Evolutionary conservation across 2,329 filamentous ascomycete genomes (phyloP), one percentile per base, ranked within the genome.

Genomic region (Mariannaea elegans): DNA sequence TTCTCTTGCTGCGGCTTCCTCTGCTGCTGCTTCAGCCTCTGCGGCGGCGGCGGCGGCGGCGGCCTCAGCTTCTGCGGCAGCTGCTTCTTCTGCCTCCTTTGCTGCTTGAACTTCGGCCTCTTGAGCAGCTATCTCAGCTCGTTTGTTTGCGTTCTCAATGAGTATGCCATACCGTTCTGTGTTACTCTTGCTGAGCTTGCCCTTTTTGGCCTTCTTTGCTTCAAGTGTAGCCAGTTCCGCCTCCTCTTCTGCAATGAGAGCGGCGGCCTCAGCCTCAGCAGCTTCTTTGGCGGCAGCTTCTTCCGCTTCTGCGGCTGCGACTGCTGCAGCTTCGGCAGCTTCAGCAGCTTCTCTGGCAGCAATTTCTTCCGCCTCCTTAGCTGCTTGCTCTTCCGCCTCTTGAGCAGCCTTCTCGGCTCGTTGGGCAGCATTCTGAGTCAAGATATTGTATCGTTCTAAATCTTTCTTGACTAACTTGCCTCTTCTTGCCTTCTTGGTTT

Each of bases 201-300:
- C 67, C 32, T 57, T 66, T n/a, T 58, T 70, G 7, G 41, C 32
- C 34, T 70, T 69, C 48, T 68, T 69, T 7, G 75, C 76, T 48
- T 77, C 74, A 51, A 73, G 73, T 14, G 72, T 73, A 9, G 75
- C 76, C 27, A 77, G 77, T 65, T 81, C 78, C 31, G 78, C 75
- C 7, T 74, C 77, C 56, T 80, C 76, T n/a, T 74, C 72, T 5
- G 75, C 72, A 23, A 55, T 47, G 4, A 38, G 18, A 9, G 42
- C 48, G 12, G 53, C 53, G 5, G 34, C 71, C 32, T 71, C 63
- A 24, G 73, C 70, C 42, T 73, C 48, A 4, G 44, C 71, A 32
- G 71, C 63, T 27, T 74, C 70, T 42, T 73, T 47, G 3, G 44
- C 54, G 44, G 55, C 54, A 1, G 41, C 42, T 0, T 14, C 47